Base-by-base conservation (phyloP, 2,329 filamentous ascomycete species). In the Tympanopsis confertula region DNA sequence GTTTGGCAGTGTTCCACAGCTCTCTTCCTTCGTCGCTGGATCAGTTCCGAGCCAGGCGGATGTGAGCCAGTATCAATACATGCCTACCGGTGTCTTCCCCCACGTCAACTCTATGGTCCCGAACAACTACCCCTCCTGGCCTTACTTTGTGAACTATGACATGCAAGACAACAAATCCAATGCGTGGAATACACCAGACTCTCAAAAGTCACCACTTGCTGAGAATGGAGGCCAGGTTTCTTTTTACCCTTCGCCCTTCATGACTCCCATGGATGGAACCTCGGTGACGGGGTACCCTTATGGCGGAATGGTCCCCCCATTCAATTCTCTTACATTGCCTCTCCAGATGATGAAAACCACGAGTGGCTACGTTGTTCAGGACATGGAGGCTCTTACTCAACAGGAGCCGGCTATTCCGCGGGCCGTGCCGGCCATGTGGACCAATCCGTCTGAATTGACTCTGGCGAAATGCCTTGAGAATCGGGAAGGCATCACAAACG, bases 381-480 rank as follows among this genome's bases (percentile, higher is more conserved):
- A 68, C 35, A 52, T 68, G 19, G 62, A 67, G 42, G 57, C 55
- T 32, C 44, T 67, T 39, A 62, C 62, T 4, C 56, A 69, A 42
- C 65, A 71, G 47, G 73, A 78, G 29, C 76, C 76, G 33, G 53
- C 68, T 0, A 79, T 81, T 39, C 76, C 76, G 5, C 64, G 66
- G 36, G 75, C 76, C 20, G 76, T 81, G 35, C 76, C 76, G 22
- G 75, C 76, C 19, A 61, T 67, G 51, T 66, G 30, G 30, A 33
- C 62, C 35, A 67, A 65, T 43, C 72, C 73, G 14, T 74, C 70
- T 36, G 77, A 77, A 17, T 66, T 79, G 55, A 76, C 73, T 17
- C 65, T 81, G 15, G 75, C 78, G 43, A 75, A 78, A 48, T 77
- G 74, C 46, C 61, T 81, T 30, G 73, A 80, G 59, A 81, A 81